These are phyloP conservation scores for Erysimum cheiri DNA, from an alignment of 441 rosid species.

Conservation along the genomic window DNA sequence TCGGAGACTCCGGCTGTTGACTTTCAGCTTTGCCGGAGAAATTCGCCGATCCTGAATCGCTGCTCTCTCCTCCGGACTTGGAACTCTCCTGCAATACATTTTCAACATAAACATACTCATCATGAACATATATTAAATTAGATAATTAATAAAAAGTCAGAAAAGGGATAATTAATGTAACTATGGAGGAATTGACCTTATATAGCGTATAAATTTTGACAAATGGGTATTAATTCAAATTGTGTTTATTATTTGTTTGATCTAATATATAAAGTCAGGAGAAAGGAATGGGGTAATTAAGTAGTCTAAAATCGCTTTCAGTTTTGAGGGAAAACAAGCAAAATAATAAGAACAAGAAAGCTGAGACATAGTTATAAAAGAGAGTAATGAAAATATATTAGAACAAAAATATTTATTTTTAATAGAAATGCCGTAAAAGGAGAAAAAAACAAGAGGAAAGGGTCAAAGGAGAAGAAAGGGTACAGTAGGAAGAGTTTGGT, in stretches of 20 bases:
- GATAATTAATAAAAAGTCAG: slow-evolving; percentile 18
- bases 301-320: slow-evolving; percentile 39
- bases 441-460: slow-evolving; percentile 47
- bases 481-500: slow-evolving; percentile 85
- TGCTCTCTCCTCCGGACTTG: slow-evolving; percentile 82
- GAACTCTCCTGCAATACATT: slow-evolving; percentile 75
- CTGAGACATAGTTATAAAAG: slow-evolving; percentile 15
- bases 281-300: slow-evolving; percentile 36
- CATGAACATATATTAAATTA: not conserved
- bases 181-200: slow-evolving; percentile 36
- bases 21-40: slow-evolving; percentile 78
- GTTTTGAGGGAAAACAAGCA: not conserved
- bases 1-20: slow-evolving; percentile 85
- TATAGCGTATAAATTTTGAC: slow-evolving; percentile 37
- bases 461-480: slow-evolving; percentile 66
- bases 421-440: slow-evolving; percentile 28
- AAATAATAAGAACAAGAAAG: slow-evolving; percentile 39
- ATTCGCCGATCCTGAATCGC: slow-evolving; percentile 90
- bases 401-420: not conserved
- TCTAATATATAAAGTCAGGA: slow-evolving; percentile 38
- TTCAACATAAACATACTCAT: slow-evolving; percentile 28
- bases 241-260: slow-evolving; percentile 3
- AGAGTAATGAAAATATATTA: slow-evolving; percentile 20
- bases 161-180: slow-evolving; percentile 30
- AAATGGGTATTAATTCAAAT: slow-evolving; percentile 28